Base-by-base conservation (phyloP, 2,329 filamentous ascomycete species). In the Ophiostoma ips region DNA sequence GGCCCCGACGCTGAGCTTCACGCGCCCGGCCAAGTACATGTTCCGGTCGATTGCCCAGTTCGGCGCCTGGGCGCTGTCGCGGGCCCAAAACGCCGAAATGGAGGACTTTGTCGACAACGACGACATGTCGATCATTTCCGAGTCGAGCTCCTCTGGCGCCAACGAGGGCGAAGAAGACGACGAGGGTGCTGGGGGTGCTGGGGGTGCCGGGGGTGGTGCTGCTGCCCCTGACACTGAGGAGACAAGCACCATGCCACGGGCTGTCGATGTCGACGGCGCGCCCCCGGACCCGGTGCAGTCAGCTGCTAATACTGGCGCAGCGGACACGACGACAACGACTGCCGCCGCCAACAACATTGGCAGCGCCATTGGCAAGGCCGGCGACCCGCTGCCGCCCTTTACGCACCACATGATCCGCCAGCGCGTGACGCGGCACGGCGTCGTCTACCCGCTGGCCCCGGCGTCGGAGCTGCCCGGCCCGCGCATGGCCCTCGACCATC, bases 1-100 rank as follows among this genome's bases (percentile, higher is more conserved):
- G 6, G 82, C 84, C 0, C 87, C 90, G 1, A 95, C 89, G 0
- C 72, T 96, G n/a, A 94, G 87, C 59, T 96, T 95, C 63, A 96
- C 90, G 0, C 77, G 83, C n/a, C 92, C 92, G 1, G 92, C 90
- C 43, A 96, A 96, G 63, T 85, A 84, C 66, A 95, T 96, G 88
- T 96, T 87, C 63, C 78, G 90, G 45, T 86, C 87, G 1, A 80
- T 95, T 48, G 85, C 92, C 0, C 90, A 95, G 58, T 96, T 98
- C 60, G 84, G 88, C 2, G 87, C 89, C 0, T 96, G 89, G 89
- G 84, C 84, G 0, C 72, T 95, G 19, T 87, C 89, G 74, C 51
- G 83, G 56, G 87, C 88, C 0, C 89, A 95, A 61, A 75, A 87
- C 53, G 77, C 75, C 1, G 77, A 79, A 1, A 89, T 95, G 50